Evolutionary conservation across 1,284 basidiomycete species (phyloP).

Genomic region (Ustilago sp.): DNA sequence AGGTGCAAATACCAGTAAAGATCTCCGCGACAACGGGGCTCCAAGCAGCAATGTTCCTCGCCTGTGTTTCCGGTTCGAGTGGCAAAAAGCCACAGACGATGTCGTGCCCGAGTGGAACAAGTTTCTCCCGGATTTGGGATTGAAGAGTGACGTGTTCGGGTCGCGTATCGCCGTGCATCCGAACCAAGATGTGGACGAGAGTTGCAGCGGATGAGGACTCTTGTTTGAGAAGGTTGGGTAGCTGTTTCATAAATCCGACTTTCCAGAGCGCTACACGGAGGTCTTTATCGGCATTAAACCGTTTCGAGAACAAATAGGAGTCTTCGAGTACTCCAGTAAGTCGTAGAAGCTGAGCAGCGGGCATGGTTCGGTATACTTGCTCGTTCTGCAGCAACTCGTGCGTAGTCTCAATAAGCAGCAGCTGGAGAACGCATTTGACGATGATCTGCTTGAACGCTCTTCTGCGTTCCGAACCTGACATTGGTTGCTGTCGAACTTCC

Average conservation of each 20-base stretch:
- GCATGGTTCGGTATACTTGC: slow-evolving; percentile 88
- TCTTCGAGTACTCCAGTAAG: slow-evolving; percentile 95
- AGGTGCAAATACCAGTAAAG: slow-evolving; percentile 85
- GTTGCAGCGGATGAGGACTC: slow-evolving; percentile 97
- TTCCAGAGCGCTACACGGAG: slow-evolving; percentile 97
- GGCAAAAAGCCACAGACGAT: slow-evolving; percentile 92
- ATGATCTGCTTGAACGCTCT: slow-evolving; percentile 98
- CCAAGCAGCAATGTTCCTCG: slow-evolving; percentile 96
- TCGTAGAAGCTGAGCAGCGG: slow-evolving; percentile 88
- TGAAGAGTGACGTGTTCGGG: slow-evolving; percentile 84
- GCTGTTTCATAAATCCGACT: slow-evolving; percentile 99
- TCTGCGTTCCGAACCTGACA: slow-evolving; percentile 79
- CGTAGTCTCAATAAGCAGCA: slow-evolving; percentile 96
- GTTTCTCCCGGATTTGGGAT: slow-evolving; percentile 84
- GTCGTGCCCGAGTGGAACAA: slow-evolving; percentile 92
- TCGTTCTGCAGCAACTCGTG: slow-evolving; percentile 85
- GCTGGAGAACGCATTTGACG: slow-evolving; percentile 97
- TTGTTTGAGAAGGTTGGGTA: slow-evolving; percentile 97
- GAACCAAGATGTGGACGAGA: slow-evolving; percentile 87
- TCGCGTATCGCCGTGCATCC: slow-evolving; percentile 94
- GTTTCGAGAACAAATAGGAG: slow-evolving; percentile 94
- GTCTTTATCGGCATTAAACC: slow-evolving; percentile 98
- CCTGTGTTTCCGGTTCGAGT: slow-evolving; percentile 88
- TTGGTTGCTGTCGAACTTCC: slow-evolving; percentile 15
- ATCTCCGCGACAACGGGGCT: slow-evolving; percentile 96